Evolutionary conservation across 164 flowering plant species (phyloP).

Genomic region (Taxillus chinensis): DNA sequence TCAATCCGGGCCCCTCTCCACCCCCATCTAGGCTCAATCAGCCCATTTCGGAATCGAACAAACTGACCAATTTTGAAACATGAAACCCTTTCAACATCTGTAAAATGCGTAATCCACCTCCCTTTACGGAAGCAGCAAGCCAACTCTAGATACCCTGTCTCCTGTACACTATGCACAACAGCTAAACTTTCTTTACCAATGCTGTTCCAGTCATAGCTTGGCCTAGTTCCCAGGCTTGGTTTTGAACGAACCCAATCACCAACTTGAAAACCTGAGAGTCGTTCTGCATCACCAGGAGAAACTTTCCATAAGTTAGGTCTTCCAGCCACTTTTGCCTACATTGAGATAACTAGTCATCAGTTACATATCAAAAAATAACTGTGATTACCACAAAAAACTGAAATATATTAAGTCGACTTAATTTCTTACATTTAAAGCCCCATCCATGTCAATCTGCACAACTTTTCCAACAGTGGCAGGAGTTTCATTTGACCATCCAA

Average conservation of each 20-base stretch:
- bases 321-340: conserved; percentile 72
- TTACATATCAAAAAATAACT: background rate
- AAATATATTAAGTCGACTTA: too few relatives aligned
- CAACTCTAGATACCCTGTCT: conserved; percentile 71
- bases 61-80: conserved; percentile 72
- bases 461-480: conserved; percentile 88
- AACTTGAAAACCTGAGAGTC: conserved; percentile 86
- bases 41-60: conserved; percentile 63
- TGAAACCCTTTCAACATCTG: conserved; percentile 80
- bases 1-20: conserved; percentile 71
- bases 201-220: conserved; percentile 86
- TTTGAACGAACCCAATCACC: conserved; percentile 98
- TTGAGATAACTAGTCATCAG: background rate
- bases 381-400: too few relatives aligned
- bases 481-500: conserved; percentile 95
- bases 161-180: conserved; percentile 82
- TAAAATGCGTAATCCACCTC: conserved; percentile 50
- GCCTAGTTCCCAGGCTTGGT: conserved; percentile 69
- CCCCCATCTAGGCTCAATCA: conserved; percentile 91
- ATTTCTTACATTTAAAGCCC: conserved; percentile 74
- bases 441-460: conserved; percentile 91
- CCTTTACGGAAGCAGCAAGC: conserved; percentile 91
- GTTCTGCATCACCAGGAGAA: conserved; percentile 94
- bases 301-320: conserved; percentile 80
- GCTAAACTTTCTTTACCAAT: conserved; percentile 77